Evolutionary conservation across 805 yeast genomes (phyloP), one percentile per base, ranked within the genome.

Genomic region (Hanseniaspora pseudoguilliermondii): DNA sequence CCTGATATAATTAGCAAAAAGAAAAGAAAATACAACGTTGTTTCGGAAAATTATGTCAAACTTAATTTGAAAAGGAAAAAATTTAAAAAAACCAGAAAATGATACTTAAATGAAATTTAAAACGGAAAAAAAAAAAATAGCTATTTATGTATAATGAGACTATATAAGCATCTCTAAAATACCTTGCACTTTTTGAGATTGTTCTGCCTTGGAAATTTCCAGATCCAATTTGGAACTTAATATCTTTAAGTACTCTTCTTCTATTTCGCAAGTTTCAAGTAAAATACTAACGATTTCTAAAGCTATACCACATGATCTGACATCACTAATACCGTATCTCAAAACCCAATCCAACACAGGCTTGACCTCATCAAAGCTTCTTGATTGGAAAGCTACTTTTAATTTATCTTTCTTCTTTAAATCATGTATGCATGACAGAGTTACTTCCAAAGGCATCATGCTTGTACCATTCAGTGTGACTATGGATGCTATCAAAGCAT

Each of bases 141-240:
- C 18, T 16, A 20, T 35, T 32, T 32, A 32, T 32, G 35, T 32
- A 32, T 27, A 23, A 42, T 18, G 18, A 47, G n/a, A 29, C 23
- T 54, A 54, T 59, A 89, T 83, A 63, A 91, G 74, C 62, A 93
- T 70, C 69, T 88, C 95, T 63, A 93, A 73, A 97, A 93, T 93
- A 55, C 98, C 98, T 63, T 85, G 88, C 46, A 93, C 81, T 66
- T 81, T 83, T 67, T 84, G 85, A 7, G 97, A 95, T 66, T 90
- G 96, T 65, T 80, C 80, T 46, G 96, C 86, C 64, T 84, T 82
- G 57, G 76, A 77, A 25, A 89, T 79, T 69, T 91, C 97, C 36
- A 71, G 66, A 57, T 76, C 78, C 29, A 91, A 75, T 63, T 79
- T 80, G 65, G 77, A 77, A 61, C 76, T 74, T 59, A 93, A 71